Evolutionary conservation across 2,329 filamentous ascomycete genomes (phyloP).

Genomic region (Dothistroma septosporum): DNA sequence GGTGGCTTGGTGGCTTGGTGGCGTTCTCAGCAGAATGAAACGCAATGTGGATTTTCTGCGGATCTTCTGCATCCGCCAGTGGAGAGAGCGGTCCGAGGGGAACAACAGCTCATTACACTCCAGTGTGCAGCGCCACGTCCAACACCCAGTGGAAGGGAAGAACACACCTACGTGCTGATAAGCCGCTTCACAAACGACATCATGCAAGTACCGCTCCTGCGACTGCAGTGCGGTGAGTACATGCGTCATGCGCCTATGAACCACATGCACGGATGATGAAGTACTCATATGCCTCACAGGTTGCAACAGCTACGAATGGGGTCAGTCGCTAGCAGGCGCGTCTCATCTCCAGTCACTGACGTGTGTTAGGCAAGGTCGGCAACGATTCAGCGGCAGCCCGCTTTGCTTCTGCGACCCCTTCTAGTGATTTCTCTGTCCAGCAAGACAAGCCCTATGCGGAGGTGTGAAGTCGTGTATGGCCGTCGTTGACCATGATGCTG

Average conservation of each 20-base stretch:
- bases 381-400: constrained; percentile 80
- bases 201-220: constrained; percentile 77
- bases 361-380: constrained; percentile 70
- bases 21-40: background rate
- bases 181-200: too few relatives aligned
- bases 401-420: constrained; percentile 80
- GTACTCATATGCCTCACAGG: constrained; percentile 47
- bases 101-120: background rate
- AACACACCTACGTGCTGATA: background rate
- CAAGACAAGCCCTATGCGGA: constrained; percentile 91
- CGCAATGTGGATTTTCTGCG: background rate
- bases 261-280: constrained; percentile 2
- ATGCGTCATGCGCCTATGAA: background rate
- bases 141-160: background rate
- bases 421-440: constrained; percentile 70
- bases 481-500: background rate
- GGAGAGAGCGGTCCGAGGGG: background rate
- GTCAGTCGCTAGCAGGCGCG: constrained; percentile 40
- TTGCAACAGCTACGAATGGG: constrained; percentile 99
- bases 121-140: background rate
- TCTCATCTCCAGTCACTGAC: background rate
- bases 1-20: background rate
- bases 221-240: constrained; percentile 67
- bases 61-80: background rate
- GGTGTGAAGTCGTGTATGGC: constrained; percentile 48